A percentile compares a stretch with the other conserved stretches of the same genome.
These are phyloP conservation scores for Cordyceps cicadae DNA, from an alignment of 2,329 filamentous ascomycete species.

Conservation along the genomic window DNA sequence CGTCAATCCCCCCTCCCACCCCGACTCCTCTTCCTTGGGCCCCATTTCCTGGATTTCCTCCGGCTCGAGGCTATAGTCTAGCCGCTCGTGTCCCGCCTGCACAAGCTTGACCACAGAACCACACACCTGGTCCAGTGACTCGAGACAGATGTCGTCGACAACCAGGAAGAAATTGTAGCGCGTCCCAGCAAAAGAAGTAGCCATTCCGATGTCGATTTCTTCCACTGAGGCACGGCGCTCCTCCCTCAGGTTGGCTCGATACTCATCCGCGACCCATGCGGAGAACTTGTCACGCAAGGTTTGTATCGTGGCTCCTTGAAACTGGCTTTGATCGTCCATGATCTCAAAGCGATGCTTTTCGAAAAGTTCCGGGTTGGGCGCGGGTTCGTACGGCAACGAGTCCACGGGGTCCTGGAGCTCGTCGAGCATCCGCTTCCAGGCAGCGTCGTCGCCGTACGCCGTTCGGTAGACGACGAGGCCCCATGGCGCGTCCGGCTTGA, in stretches of 20 bases:
- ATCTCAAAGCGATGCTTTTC: not conserved
- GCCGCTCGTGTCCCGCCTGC: not conserved
- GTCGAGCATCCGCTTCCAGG: conserved; percentile 6
- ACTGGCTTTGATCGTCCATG: not conserved
- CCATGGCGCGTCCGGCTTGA: conserved; percentile 1
- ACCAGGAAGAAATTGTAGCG: conserved; percentile 9
- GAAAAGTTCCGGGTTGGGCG: not conserved
- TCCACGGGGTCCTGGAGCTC: not conserved
- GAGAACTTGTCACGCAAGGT: not conserved
- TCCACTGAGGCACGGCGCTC: not conserved
- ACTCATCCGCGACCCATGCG: not conserved
- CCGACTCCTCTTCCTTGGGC: not conserved
- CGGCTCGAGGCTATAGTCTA: not conserved
- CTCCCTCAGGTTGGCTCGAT: not conserved
- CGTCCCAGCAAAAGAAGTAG: not conserved
- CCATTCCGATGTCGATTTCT: not conserved
- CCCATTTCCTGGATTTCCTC: not conserved
- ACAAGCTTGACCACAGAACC: conserved; percentile 4
- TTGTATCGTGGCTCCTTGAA: not conserved
- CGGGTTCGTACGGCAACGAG: not conserved
- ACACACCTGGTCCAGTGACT: conserved; percentile 1
- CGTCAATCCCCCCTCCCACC: conserved; percentile 9
- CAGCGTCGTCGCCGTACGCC: conserved; percentile 6
- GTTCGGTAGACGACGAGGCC: conserved; percentile 5
- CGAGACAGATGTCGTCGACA: conserved; percentile 8